Conservation (phyloP, 179 eudicot genomes). For the Silene coronaria region DNA sequence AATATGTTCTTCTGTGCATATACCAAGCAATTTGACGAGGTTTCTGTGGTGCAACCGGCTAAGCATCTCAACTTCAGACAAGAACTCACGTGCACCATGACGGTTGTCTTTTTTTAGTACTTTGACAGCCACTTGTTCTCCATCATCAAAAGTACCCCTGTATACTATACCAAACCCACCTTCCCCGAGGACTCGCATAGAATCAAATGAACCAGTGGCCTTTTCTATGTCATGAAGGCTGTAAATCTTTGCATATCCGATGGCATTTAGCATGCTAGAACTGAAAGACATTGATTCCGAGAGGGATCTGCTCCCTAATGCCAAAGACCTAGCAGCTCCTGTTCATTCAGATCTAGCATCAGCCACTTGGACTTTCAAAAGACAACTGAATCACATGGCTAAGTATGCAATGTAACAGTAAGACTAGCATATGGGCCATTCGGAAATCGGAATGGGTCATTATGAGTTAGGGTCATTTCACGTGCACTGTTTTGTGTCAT, state of each 20-base stretch:
- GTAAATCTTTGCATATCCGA: constrained; percentile 69
- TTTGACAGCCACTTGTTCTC: constrained; percentile 79
- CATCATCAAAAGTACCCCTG: constrained; percentile 61
- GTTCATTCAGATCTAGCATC: constrained; percentile 20
- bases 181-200: constrained; percentile 69
- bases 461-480: no score
- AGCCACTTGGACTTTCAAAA: not conserved
- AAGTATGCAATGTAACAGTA: no score
- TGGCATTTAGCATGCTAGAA: constrained; percentile 50
- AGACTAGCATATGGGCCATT: no score
- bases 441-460: no score
- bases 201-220: constrained; percentile 61
- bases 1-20: constrained; percentile 61
- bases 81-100: constrained; percentile 78
- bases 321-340: constrained; percentile 47
- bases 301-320: constrained; percentile 43
- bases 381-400: not conserved
- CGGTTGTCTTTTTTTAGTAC: constrained; percentile 74
- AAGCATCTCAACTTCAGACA: constrained; percentile 97
- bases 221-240: constrained; percentile 59
- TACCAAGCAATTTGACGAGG: constrained; percentile 84
- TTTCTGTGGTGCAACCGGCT: constrained; percentile 89
- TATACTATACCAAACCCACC: constrained; percentile 97
- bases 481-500: no score
- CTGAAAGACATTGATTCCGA: constrained; percentile 57